Percentiles rank a stretch among this genome's conserved stretches.
Conservation (phyloP, 257 asterid genomes). For the Haberlea rhodopensis region DNA sequence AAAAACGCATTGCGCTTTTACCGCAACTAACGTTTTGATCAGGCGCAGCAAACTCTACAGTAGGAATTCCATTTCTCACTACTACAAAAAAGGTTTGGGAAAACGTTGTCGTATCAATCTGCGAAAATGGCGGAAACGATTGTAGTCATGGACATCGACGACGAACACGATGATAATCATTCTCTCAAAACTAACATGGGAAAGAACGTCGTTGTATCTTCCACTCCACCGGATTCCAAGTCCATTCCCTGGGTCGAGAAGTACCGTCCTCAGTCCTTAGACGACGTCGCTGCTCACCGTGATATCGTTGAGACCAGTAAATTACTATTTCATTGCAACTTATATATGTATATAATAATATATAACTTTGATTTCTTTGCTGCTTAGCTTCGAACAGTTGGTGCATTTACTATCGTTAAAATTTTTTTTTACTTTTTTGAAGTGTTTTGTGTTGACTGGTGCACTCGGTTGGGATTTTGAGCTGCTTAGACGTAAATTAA, state of each 20-base stretch:
- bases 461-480: not conserved
- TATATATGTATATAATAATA: not conserved
- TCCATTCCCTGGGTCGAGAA: conserved; percentile 97
- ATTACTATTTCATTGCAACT: not conserved
- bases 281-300: conserved; percentile 98
- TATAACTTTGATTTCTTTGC: conserved; percentile 3
- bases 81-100: not conserved
- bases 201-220: not conserved
- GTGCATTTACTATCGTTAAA: conserved; percentile 12
- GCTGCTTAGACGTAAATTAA: not conserved
- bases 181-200: not conserved
- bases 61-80: too few species aligned
- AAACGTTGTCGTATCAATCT: not conserved
- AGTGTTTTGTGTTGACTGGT: not conserved
- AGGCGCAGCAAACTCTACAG: too few species aligned
- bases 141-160: not conserved
- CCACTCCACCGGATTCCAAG: conserved; percentile 44
- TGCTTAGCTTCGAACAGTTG: conserved; percentile 35
- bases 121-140: not conserved
- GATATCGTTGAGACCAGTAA: conserved; percentile 91
- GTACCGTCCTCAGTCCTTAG: conserved; percentile 91
- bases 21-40: too few species aligned
- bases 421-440: too few species aligned
- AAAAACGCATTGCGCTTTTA: too few species aligned
- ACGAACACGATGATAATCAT: not conserved